Evolutionary conservation across 371 early-diverging fungal genomes (phyloP).

Genomic region (Encephalitozoon cuniculi): DNA sequence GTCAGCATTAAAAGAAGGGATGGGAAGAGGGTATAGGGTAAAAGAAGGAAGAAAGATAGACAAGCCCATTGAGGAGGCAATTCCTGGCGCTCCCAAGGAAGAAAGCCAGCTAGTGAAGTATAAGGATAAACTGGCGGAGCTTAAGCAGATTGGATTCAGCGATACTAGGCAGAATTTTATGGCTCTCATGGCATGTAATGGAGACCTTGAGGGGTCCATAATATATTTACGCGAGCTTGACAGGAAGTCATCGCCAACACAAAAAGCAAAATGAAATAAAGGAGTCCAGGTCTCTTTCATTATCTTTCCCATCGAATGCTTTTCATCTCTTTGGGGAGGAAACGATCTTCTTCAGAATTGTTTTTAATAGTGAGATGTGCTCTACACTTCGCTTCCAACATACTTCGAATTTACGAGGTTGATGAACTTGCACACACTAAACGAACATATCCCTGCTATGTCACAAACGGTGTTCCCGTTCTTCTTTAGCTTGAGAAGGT

Average conservation of each 20-base stretch:
- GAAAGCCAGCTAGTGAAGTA: slow-evolving; percentile 60
- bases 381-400: slow-evolving; percentile 11
- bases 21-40: slow-evolving; percentile 3
- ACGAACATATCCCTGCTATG: slow-evolving; percentile 31
- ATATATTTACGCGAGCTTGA: slow-evolving; percentile 17
- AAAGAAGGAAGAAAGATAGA: slow-evolving; percentile 43
- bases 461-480: slow-evolving; percentile 14
- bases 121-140: slow-evolving; percentile 65
- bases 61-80: slow-evolving; percentile 5
- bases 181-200: slow-evolving; percentile 68
- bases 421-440: slow-evolving; percentile 41
- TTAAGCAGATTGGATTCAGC: slow-evolving; percentile 74
- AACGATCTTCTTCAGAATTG: neutral
- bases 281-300: neutral
- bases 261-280: neutral
- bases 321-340: neutral
- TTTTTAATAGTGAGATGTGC: neutral
- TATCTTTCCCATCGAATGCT: neutral
- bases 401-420: slow-evolving; percentile 57
- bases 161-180: slow-evolving; percentile 67
- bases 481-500: slow-evolving; percentile 43
- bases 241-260: neutral
- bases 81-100: slow-evolving; percentile 46
- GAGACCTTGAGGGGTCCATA: slow-evolving; percentile 63
- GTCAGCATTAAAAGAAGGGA: neutral